A percentile compares a stretch with the other conserved stretches of the same genome.
phyloP scores from a whole-genome alignment of 2,329 filamentous ascomycete species.

The Cryphonectria naterciae region DNA sequence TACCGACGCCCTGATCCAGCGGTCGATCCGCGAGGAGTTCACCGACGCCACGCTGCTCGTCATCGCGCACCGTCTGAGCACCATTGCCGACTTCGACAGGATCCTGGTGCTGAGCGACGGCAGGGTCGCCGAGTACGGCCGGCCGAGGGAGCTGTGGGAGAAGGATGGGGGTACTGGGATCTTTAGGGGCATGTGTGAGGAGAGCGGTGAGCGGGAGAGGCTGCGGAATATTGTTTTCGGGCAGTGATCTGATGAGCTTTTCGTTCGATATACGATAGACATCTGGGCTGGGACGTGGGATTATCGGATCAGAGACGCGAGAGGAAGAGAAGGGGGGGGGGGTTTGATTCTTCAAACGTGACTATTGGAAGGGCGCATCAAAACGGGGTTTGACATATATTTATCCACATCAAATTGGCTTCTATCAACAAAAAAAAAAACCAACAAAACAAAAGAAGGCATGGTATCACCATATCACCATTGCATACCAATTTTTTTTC shows the following conservation, averaged over 20 bases:
- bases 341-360: background rate
- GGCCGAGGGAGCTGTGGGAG: constrained; percentile 64
- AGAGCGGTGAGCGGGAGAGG: constrained; percentile 62
- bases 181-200: constrained; percentile 67
- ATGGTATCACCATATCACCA: background rate
- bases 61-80: constrained; percentile 76
- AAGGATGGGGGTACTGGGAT: constrained; percentile 48
- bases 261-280: background rate
- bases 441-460: background rate
- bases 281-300: background rate
- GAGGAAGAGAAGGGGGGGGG: no score
- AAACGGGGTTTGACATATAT: background rate
- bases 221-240: constrained; percentile 51
- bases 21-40: constrained; percentile 73
- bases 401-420: background rate
- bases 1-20: constrained; percentile 75
- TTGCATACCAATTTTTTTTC: background rate
- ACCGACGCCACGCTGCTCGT: constrained; percentile 70
- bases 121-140: constrained; percentile 68
- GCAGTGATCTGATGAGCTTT: constrained; percentile 20
- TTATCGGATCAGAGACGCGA: background rate
- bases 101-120: constrained; percentile 74
- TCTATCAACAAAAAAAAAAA: no score
- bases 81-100: constrained; percentile 76
- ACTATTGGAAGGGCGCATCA: background rate